Evolutionary conservation across 2,329 filamentous ascomycete genomes (phyloP).

Genomic region (Talaromyces sp.): DNA sequence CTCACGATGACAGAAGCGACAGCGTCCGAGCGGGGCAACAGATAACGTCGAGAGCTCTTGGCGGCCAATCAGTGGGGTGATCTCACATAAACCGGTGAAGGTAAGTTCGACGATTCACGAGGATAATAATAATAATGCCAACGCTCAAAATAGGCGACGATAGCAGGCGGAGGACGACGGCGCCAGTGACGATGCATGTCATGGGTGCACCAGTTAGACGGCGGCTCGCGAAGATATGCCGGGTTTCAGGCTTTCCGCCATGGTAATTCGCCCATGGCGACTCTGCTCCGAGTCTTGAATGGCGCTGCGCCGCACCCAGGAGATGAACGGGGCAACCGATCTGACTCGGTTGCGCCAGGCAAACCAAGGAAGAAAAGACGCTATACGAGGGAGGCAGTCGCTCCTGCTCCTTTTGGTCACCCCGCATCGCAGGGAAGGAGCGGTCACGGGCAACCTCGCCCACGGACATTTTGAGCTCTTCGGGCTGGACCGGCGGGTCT

Average conservation of each 20-base stretch:
- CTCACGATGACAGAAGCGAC: not conserved
- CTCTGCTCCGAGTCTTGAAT: not conserved
- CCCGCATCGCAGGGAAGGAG: not conserved
- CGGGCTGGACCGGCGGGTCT: not conserved
- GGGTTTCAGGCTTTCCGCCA: not conserved
- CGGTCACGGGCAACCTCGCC: not conserved
- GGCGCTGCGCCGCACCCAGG: not conserved
- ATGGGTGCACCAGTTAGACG: not conserved
- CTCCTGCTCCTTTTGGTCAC: not conserved
- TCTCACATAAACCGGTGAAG: not conserved
- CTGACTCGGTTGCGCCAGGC: not conserved
- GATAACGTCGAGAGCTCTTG: not conserved
- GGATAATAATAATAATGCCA: not conserved
- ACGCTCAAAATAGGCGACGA: not conserved
- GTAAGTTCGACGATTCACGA: not conserved
- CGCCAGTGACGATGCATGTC: not conserved
- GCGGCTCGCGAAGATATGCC: not conserved
- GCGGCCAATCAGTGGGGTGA: not conserved
- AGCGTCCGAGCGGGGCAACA: not conserved
- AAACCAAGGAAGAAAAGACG: not conserved
- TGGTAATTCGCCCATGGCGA: not conserved
- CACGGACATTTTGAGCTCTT: not conserved
- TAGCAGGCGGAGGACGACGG: not conserved
- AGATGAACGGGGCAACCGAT: not conserved
- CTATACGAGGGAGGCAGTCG: not conserved